A percentile compares a stretch with the other conserved stretches of the same genome.
Conservation (phyloP, 306 rosid genomes). For the Rubus parviflorus region DNA sequence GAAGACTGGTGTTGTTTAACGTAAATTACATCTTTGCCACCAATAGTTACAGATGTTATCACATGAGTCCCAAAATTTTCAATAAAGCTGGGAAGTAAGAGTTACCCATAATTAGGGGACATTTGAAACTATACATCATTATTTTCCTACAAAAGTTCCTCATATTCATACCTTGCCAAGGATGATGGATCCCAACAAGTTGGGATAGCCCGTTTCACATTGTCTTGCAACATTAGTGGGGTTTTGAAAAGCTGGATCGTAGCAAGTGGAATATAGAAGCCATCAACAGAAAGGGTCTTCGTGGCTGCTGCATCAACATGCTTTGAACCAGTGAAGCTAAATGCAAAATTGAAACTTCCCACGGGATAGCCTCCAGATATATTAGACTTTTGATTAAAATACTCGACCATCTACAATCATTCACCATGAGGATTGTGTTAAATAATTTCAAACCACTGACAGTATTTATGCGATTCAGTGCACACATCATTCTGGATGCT, state of each 20-base stretch:
- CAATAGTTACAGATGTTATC: slow-evolving; percentile 77
- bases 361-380: slow-evolving; percentile 62
- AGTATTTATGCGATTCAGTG: not conserved
- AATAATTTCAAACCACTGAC: slow-evolving; percentile 4
- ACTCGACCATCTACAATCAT: slow-evolving; percentile 81
- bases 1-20: slow-evolving; percentile 80
- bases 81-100: slow-evolving; percentile 64
- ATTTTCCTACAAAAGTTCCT: slow-evolving; percentile 18
- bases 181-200: slow-evolving; percentile 69
- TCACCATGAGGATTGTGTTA: slow-evolving; percentile 29
- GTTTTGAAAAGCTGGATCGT: slow-evolving; percentile 60
- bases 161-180: slow-evolving; percentile 63
- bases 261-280: slow-evolving; percentile 73
- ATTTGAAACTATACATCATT: slow-evolving; percentile 15
- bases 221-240: slow-evolving; percentile 54
- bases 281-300: slow-evolving; percentile 72
- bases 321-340: slow-evolving; percentile 88
- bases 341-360: slow-evolving; percentile 83
- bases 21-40: slow-evolving; percentile 85
- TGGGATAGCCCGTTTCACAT: slow-evolving; percentile 65
- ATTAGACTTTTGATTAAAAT: slow-evolving; percentile 65
- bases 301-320: slow-evolving; percentile 60
- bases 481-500: not conserved
- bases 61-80: slow-evolving; percentile 89
- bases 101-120: slow-evolving; percentile 28